Evolutionary conservation across 2,329 filamentous ascomycete species (phyloP), one percentile per base, ranked within the genome.

Genomic region (Fusarium sp.): DNA sequence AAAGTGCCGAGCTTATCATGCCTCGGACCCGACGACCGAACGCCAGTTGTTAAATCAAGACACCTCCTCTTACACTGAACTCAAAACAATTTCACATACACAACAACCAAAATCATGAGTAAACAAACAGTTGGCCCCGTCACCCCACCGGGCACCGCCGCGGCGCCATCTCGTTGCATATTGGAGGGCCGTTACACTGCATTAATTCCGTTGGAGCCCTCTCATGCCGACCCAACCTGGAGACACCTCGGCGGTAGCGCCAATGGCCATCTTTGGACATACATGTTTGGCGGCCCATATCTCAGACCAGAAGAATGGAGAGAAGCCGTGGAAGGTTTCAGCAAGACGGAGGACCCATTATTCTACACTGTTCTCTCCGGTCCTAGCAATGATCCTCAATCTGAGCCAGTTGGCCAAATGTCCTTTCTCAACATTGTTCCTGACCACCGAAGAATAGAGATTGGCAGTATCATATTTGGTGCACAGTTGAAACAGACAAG

Each of bases 391-490:
- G 71, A 67, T 33, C 63, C 65, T 0, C 54, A 50, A 4, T 72
- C 76, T 10, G 79, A 80, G 52, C 71, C 80, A 0, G 72, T 84
- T 1, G 85, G 85, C 1, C 75, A 78, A 39, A 70, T 80, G 70
- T 68, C 77, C 1, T 83, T 83, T 56, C 75, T 88, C 69, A 81
- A 80, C 54, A 83, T 87, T 49, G 78, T 82, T 6, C 79, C 83
- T 0, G 65, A 71, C 0, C 79, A 89, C 55, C 79, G 83, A 3
- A 78, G 80, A 22, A 76, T 90, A 1, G 89, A 91, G 68, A 82
- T 90, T 23, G 89, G 88, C 4, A 78, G 79, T 62, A 78, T 90
- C 17, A 76, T 88, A 13, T 85, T 86, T 64, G 80, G 84, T 0
- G 75, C 79, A 0, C 65, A 70, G 2, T 73, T 90, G 17, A 84